Evolutionary conservation across 2,329 filamentous ascomycete species (phyloP), one percentile per base, ranked within the genome.

Genomic region (Penicillium sp.): DNA sequence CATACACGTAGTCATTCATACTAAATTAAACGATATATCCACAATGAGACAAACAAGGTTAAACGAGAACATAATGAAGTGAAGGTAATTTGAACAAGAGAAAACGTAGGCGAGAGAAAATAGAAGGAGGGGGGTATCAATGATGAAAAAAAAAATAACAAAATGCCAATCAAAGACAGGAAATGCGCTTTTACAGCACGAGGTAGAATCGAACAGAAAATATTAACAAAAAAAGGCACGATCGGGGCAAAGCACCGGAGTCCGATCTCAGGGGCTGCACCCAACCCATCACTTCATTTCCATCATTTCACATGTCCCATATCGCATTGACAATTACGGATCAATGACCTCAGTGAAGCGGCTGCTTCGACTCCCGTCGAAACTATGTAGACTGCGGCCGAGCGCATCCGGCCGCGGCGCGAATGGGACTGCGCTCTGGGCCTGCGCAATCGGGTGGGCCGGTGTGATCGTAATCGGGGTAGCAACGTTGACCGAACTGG

Each of bases 321-420:
- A 47, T 50, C 41, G 37, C 40, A 43, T 45, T 26, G 22, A 16
- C 28, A 33, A 55, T 67, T 55, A 70, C 55, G 70, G 57, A 59
- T 67, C 64, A 17, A 70, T 58, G 26, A 69, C 70, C 59, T 73
- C 76, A 17, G 73, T 75, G 58, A 78, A 78, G 42, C 76, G 73
- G 63, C 76, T 78, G 33, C 74, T 68, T 33, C 75, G 72, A 61
- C 76, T 78, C n/a, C 75, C 75, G 59, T 78, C 76, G 42, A 70
- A 69, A 52, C 73, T 73, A 6, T 73, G 67, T 53, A 74, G 67
- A 51, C 73, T 77, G 50, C 76, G 74, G 26, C 76, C 76, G 25
- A 78, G 58, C n/a, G 62, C 64, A 61, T 78, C 76, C 25, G 71
- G 67, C 42, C 66, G 67, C 48, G 65, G 63, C 14, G 64, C 56